phyloP scores from a whole-genome alignment of 1,284 basidiomycete species.

The Boletus austroedulis region DNA sequence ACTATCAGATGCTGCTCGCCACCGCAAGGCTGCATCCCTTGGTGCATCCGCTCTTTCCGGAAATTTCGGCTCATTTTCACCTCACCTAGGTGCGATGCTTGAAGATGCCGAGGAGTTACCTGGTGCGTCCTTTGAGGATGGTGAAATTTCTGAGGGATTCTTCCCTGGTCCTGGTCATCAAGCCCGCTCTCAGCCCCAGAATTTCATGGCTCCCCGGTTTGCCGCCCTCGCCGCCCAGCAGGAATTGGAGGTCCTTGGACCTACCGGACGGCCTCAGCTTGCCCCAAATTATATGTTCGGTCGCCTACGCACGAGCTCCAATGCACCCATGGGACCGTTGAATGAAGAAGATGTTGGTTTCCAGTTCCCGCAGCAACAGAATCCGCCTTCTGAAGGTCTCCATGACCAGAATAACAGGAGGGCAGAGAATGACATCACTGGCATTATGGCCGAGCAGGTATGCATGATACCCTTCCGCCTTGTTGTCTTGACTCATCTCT shows the following conservation, averaged over 20 bases:
- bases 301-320: slow-evolving; percentile 52
- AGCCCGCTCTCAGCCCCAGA: slow-evolving; percentile 71
- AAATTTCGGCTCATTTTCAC: slow-evolving; percentile 67
- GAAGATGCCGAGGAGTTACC: slow-evolving; percentile 69
- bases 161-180: slow-evolving; percentile 56
- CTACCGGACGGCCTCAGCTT: slow-evolving; percentile 82
- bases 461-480: slow-evolving; percentile 7
- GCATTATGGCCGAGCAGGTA: slow-evolving; percentile 90
- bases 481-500: slow-evolving; percentile 12
- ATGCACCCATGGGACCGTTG: slow-evolving; percentile 61
- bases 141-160: slow-evolving; percentile 64
- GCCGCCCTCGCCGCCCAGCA: slow-evolving; percentile 81
- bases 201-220: slow-evolving; percentile 83
- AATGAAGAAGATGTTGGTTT: slow-evolving; percentile 77
- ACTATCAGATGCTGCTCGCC: slow-evolving; percentile 55
- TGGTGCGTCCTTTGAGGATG: slow-evolving; percentile 61
- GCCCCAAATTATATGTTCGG: slow-evolving; percentile 90
- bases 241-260: slow-evolving; percentile 64
- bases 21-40: slow-evolving; percentile 76
- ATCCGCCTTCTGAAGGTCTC: slow-evolving; percentile 39
- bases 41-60: slow-evolving; percentile 56
- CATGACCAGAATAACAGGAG: slow-evolving; percentile 53
- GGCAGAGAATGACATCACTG: slow-evolving; percentile 70
- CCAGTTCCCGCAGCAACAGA: slow-evolving; percentile 76
- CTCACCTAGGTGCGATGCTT: slow-evolving; percentile 76